Evolutionary conservation across 2,329 filamentous ascomycete genomes (phyloP), one percentile per base, ranked within the genome.

Genomic region (Triangularia verruculosa): DNA sequence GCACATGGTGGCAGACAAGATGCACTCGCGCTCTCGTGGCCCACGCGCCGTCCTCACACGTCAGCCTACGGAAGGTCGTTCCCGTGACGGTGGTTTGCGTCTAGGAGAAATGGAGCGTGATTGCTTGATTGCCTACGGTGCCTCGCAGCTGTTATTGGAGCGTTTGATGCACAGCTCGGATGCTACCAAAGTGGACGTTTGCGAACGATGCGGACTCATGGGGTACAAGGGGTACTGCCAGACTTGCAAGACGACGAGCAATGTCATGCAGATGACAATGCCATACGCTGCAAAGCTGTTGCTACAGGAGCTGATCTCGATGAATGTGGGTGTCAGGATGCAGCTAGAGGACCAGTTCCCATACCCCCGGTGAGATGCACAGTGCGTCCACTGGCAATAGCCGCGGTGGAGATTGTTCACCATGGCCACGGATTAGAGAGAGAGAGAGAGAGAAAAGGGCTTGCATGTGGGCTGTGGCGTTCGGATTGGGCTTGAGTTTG

Each of bases 1-100:
- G 85, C 95, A 99, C 83, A 99, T 99, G 95, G 95, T 99, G 3
- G 93, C 98, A 77, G 95, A 99, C 76, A 99, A 99, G 80, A 98
- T 99, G 95, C 95, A 99, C 79, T 94, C 92, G 30, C 92, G 95
- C 66, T 89, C 94, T 1, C 89, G 92, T 13, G 96, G 96, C 0
- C 96, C 95, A 0, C 86, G 91, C 12, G 94, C 94, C 25, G 95
- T 97, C 68, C 83, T 99, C 25, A 99, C 95, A 0, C 88, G 95
- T 9, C 95, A 99, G 76, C 95, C 95, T 0, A 99, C 94, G 0
- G 95, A 99, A 80, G 95, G 95, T 82, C 88, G 95, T 71, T 96
- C 93, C 8, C 83, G 94, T 63, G 92, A 96, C 69, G 95, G 95
- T 77, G 95, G 95, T 76, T 82, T 99, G 52, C 89, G 95, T 75